Base-by-base conservation (phyloP, 768 basidiomycete species). In the Chlorophyllum brunneum region DNA sequence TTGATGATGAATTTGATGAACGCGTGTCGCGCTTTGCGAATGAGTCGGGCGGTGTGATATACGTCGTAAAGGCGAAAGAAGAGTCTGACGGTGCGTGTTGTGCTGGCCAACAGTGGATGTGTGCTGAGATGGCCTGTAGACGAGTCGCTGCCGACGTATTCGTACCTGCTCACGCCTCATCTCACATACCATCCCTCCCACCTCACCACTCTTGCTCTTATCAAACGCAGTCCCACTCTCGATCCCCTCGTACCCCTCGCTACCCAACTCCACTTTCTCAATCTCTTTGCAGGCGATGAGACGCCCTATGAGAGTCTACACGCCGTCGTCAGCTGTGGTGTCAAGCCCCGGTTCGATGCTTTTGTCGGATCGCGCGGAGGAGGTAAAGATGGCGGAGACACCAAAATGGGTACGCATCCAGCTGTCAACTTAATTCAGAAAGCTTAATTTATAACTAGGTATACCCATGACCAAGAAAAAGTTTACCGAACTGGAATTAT, bases 391-490 rank as follows among this genome's bases (percentile, higher is more conserved):
- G 72, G 73, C 6, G 48, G 42, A 38, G 93, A 93, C 64, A 80
- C 76, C 38, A 90, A 92, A 69, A 88, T 92, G 85, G 92, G 74
- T 74, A 48, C 55, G 71, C 60, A 23, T 11, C 22, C 15, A 3
- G 27, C 30, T 22, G 7, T 51, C 22, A 27, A 15, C 39, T 31
- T 36, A 13, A 33, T 15, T 23, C 29, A 23, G 9, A 15, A 6
- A 27, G 24, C 7, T 48, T 37, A 15, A 40, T 57, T 30, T 45
- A 18, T 49, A 10, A 27, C 23, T 54, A 73, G 72, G 91, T 77
- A 98, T 99, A 53, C 97, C 97, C 2, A 92, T 97, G 79, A 94
- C 95, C 40, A 98, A 98, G 81, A 95, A 95, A 77, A 98, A 98
- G 70, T 98, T 98, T 63, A 95, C 97, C 6, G 97, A 99, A 61